Percentiles rank a stretch among this genome's conserved stretches.
Evolutionary conservation across 2,329 filamentous ascomycete species (phyloP).

Genomic region (Diatrype stigma): DNA sequence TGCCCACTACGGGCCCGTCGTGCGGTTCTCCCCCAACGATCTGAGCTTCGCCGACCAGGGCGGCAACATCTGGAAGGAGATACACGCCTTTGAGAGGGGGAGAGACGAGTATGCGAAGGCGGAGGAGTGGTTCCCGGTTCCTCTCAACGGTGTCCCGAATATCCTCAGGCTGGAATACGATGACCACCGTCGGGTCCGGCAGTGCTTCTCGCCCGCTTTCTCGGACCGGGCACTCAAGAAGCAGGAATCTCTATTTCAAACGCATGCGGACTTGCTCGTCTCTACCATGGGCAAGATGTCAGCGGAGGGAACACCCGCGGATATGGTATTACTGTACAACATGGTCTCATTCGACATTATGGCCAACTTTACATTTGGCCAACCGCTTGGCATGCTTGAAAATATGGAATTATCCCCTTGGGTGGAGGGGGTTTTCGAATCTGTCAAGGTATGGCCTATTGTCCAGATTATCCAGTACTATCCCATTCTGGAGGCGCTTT

Average conservation of each 20-base stretch:
- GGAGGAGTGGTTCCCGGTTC: neutral
- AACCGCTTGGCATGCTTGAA: slow-evolving; percentile 14
- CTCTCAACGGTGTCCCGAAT: neutral
- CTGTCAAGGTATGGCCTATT: slow-evolving; percentile 19
- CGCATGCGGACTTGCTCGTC: slow-evolving; percentile 4
- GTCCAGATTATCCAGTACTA: slow-evolving; percentile 21
- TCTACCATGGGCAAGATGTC: slow-evolving; percentile 3
- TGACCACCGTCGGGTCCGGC: neutral
- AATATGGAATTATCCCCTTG: slow-evolving; percentile 10
- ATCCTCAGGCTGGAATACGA: neutral
- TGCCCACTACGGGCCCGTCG: slow-evolving; percentile 11
- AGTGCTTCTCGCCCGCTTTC: slow-evolving; percentile 11
- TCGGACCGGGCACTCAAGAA: slow-evolving; percentile 15
- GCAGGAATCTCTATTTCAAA: slow-evolving; percentile 12
- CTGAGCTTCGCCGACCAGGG: slow-evolving; percentile 12
- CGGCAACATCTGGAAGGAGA: slow-evolving; percentile 10
- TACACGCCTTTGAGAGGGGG: neutral
- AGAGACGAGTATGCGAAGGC: neutral
- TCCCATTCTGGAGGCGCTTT: slow-evolving; percentile 15
- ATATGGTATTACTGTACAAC: slow-evolving; percentile 9
- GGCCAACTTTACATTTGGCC: slow-evolving; percentile 15
- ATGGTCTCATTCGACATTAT: slow-evolving; percentile 18
- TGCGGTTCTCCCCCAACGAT: slow-evolving; percentile 16
- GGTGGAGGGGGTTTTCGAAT: slow-evolving; percentile 13
- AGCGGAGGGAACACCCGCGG: neutral